These are phyloP conservation scores for Penicillium arizonense DNA, from an alignment of 495 filamentous ascomycete genomes.

Conservation along the genomic window DNA sequence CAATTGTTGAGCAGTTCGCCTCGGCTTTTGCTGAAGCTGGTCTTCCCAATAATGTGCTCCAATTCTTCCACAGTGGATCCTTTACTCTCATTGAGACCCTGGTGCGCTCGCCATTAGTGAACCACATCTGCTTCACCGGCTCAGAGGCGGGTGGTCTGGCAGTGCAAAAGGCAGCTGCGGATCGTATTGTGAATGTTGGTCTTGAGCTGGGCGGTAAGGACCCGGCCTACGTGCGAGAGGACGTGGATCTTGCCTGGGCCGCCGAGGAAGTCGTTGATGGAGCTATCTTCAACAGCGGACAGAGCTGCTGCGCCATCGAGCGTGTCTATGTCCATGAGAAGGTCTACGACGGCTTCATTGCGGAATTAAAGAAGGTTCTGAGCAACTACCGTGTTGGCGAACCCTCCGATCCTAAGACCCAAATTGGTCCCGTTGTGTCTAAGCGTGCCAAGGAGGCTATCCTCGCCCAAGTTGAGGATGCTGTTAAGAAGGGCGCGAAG, in stretches of 20 bases:
- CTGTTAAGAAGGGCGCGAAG: conserved; percentile 75
- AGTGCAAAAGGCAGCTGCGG: conserved; percentile 79
- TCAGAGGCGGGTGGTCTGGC: conserved; percentile 82
- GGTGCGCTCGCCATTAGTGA: conserved; percentile 68
- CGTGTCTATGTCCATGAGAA: conserved; percentile 81
- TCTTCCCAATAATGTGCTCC: conserved; percentile 74
- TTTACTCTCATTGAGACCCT: conserved; percentile 66
- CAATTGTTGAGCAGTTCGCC: conserved; percentile 77
- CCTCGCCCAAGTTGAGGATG: conserved; percentile 73
- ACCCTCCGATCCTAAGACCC: conserved; percentile 70
- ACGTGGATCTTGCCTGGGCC: conserved; percentile 86
- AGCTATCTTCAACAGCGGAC: conserved; percentile 89
- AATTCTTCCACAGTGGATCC: conserved; percentile 86
- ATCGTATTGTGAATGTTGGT: conserved; percentile 77
- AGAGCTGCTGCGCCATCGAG: conserved; percentile 89
- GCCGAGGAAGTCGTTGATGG: conserved; percentile 92
- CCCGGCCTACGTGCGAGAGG: conserved; percentile 80
- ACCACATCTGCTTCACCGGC: conserved; percentile 87
- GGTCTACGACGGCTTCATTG: conserved; percentile 78
- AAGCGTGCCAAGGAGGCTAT: conserved; percentile 70
- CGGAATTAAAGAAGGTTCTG: conserved; percentile 74
- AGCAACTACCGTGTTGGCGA: conserved; percentile 83
- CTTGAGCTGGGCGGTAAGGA: conserved; percentile 93
- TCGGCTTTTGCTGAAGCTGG: conserved; percentile 75
- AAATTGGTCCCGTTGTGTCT: conserved; percentile 86